These are phyloP conservation scores for Ramichloridium luteum DNA, from an alignment of 2,329 filamentous ascomycete genomes.

Conservation along the genomic window DNA sequence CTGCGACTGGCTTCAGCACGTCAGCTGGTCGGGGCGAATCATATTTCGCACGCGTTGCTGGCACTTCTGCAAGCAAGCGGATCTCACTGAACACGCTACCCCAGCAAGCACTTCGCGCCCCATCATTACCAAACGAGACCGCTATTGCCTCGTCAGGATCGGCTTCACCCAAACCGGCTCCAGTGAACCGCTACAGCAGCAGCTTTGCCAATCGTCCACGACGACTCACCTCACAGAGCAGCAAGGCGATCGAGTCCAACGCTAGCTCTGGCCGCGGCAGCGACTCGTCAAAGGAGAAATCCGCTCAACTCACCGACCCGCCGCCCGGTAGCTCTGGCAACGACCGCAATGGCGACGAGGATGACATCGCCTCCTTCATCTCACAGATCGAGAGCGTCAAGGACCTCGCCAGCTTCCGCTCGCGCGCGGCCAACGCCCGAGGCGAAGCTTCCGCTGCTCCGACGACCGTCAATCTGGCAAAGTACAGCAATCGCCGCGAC, in stretches of 20 bases:
- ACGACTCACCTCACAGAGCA: constrained; percentile 60
- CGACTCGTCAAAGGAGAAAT: constrained; percentile 41
- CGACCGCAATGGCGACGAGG: constrained; percentile 64
- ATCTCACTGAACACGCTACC: constrained; percentile 64
- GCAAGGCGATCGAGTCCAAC: constrained; percentile 60
- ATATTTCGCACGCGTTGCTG: constrained; percentile 1
- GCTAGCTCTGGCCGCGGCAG: constrained; percentile 71
- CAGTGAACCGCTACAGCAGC: constrained; percentile 78
- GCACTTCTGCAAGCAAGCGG: constrained; percentile 37
- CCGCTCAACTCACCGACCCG: constrained; percentile 10
- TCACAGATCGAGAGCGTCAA: constrained; percentile 80
- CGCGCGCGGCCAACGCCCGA: constrained; percentile 55
- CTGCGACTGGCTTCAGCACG: constrained; percentile 41
- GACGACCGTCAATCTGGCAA: constrained; percentile 32
- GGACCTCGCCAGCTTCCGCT: constrained; percentile 61
- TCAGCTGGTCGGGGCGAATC: constrained; percentile 16
- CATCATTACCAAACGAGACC: constrained; percentile 49
- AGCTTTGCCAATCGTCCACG: constrained; percentile 81
- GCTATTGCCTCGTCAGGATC: constrained; percentile 53
- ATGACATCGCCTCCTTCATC: constrained; percentile 87
- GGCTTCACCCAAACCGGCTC: constrained; percentile 65
- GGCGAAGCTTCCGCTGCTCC: too few species aligned
- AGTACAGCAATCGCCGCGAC: constrained; percentile 80
- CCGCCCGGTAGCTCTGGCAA: constrained; percentile 51
- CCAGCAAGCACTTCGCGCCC: constrained; percentile 58